Base-by-base conservation (phyloP, 2,329 filamentous ascomycete species). In the Fusarium pseudonygamai region DNA sequence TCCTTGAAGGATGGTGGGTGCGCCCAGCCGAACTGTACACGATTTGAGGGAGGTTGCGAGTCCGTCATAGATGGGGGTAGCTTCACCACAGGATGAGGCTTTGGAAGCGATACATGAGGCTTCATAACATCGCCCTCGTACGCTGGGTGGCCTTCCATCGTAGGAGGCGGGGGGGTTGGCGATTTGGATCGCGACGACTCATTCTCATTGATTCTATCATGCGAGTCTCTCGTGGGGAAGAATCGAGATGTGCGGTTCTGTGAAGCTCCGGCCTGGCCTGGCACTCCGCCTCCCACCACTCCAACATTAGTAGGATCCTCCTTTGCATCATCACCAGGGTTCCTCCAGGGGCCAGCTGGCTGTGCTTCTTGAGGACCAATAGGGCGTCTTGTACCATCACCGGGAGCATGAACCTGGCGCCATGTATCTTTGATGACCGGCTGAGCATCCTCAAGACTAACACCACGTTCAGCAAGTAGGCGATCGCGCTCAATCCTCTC, bases 1-100 rank as follows among this genome's bases (percentile, higher is more conserved):
- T 83, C 83, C 64, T 78, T 83, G 42, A 75, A 79, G 8, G 78
- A 64, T 22, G 78, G 77, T 28, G 80, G 80, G 43, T 78, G 79
- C 42, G 81, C 76, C 83, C 84, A 84, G n/a, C 77, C 75, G 50
- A 81, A 79, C 32, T 77, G 75, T 12, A 78, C 65, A 20, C 75
- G 75, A 24, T 70, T 37, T 37, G 79, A 77, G 10, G 80, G 63
- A 24, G 72, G 56, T 34, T 80, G 79, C 4, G 75, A 62, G 32
- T 73, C 71, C 18, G 61, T 55, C 70, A 78, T 68, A 13, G 85
- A 78, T 13, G 93, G 94, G 7, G 94, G 95, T 8, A 98, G 87
- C 79, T 92, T 94, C 18, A 98, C 95, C 32, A 94, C 88, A 37
- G 94, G 93, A 61, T 92, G 87, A 13, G 91, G 90, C 42, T 85